Conservation (phyloP, 106 monocot species). For the Amphibolis antarctica region DNA sequence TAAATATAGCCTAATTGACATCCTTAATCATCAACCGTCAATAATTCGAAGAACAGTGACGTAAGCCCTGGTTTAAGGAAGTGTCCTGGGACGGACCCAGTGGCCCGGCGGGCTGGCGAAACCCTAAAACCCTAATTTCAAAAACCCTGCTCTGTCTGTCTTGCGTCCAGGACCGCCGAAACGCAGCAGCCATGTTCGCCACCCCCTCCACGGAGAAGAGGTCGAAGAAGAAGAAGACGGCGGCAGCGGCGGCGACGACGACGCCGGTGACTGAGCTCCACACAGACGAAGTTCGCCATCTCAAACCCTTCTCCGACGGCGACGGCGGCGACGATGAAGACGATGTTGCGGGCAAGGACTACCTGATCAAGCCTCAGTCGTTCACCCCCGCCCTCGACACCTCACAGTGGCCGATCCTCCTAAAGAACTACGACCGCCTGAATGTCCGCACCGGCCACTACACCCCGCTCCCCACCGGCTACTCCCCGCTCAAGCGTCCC, state of each 20-base stretch:
- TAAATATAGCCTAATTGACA: too few species aligned
- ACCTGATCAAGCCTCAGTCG: conserved; percentile 68
- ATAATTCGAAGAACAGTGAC: too few species aligned
- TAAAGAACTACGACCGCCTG: conserved; percentile 84
- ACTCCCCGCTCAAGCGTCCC: conserved; percentile 80
- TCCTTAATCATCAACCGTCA: too few species aligned
- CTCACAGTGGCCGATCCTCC: conserved; percentile 71
- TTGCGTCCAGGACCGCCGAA: not conserved
- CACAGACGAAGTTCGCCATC: too few species aligned
- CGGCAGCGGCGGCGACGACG: not conserved
- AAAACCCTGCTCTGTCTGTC: not conserved
- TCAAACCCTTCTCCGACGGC: not conserved
- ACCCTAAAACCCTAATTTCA: conserved; percentile 8
- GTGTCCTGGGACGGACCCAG: too few species aligned
- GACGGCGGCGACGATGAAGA: not conserved
- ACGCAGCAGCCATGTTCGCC: conserved; percentile 10
- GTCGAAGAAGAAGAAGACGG: conserved; percentile 2
- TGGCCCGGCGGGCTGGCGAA: too few species aligned
- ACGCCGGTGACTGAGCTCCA: too few species aligned
- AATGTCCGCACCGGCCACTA: conserved; percentile 97
- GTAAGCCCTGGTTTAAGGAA: too few species aligned
- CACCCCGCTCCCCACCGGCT: conserved; percentile 75
- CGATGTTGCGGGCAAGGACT: conserved; percentile 12
- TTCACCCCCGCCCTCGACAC: conserved; percentile 55
- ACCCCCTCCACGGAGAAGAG: conserved; percentile 10